phyloP scores from a whole-genome alignment of 2,329 filamentous ascomycete species.

The Magnaporthales sp. region DNA sequence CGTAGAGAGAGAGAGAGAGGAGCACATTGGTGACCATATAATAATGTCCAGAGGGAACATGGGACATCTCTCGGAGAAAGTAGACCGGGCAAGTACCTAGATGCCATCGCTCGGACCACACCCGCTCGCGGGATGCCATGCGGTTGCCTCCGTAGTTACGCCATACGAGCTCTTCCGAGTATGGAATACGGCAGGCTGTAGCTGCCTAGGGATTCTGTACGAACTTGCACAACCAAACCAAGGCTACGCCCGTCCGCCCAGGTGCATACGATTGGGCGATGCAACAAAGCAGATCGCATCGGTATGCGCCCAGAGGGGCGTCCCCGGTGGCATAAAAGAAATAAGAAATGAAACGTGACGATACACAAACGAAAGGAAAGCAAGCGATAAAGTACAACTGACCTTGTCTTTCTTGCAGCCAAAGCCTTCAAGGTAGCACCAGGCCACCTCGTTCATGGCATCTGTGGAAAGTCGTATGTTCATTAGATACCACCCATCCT shows the following conservation, averaged over 20 bases:
- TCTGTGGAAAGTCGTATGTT: slow-evolving; percentile 39
- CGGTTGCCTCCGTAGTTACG: no score
- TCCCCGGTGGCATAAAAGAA: neutral
- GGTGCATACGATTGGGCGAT: neutral
- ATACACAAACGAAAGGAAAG: neutral
- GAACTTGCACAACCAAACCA: neutral
- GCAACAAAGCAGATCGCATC: neutral
- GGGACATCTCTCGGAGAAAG: neutral
- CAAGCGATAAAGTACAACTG: slow-evolving; percentile 28
- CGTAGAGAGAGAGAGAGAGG: no score
- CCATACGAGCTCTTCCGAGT: no score
- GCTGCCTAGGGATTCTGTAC: neutral
- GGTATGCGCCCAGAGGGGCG: no score
- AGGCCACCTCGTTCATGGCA: slow-evolving; percentile 93
- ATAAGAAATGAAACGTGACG: neutral
- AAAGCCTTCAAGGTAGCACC: slow-evolving; percentile 96
- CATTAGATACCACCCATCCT: neutral
- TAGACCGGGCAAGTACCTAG: no score
- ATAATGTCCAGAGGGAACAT: neutral
- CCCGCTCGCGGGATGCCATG: no score
- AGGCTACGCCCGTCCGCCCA: neutral
- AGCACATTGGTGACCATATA: no score
- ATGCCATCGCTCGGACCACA: no score
- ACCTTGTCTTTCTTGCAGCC: slow-evolving; percentile 98
- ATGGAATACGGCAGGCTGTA: no score